Percentiles rank a stretch among this genome's conserved stretches.
phyloP scores from a whole-genome alignment of 495 filamentous ascomycete genomes.

The Xylaria bambusicola region DNA sequence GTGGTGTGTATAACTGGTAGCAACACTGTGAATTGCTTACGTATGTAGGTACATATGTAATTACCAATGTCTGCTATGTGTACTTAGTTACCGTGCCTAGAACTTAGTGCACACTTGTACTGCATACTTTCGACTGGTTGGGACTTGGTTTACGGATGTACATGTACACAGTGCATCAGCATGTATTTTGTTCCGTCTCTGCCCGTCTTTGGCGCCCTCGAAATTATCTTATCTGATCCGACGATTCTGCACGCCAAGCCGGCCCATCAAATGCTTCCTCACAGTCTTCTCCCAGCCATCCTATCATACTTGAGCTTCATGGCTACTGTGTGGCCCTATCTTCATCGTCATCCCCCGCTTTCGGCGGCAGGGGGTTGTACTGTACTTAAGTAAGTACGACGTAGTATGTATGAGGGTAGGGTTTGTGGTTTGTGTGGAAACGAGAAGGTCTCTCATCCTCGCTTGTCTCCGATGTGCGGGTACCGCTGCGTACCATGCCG shows the following conservation, averaged over 20 bases:
- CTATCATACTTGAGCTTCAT: conserved; percentile 24
- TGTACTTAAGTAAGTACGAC: no score
- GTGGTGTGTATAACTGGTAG: no score
- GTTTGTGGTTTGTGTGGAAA: not conserved
- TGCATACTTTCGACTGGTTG: no score
- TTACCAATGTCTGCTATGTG: no score
- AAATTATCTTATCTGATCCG: conserved; percentile 36
- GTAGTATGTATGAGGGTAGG: no score
- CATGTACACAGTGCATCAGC: no score
- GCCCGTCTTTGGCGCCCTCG: conserved; percentile 14
- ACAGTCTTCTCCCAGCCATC: not conserved
- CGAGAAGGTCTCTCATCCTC: not conserved
- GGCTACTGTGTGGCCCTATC: conserved; percentile 6
- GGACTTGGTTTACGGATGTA: no score
- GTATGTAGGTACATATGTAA: no score
- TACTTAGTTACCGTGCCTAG: no score
- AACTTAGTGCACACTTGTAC: no score
- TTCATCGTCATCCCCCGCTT: conserved; percentile 15
- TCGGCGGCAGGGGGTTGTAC: conserved; percentile 31
- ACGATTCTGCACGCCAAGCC: conserved; percentile 35
- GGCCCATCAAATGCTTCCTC: not conserved
- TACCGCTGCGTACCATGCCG: conserved; percentile 25
- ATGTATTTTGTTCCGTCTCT: not conserved
- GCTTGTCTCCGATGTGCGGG: not conserved
- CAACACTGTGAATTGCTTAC: no score